These are phyloP conservation scores for Apiospora malaysiana DNA, from an alignment of 2,329 filamentous ascomycete genomes.

Conservation along the genomic window DNA sequence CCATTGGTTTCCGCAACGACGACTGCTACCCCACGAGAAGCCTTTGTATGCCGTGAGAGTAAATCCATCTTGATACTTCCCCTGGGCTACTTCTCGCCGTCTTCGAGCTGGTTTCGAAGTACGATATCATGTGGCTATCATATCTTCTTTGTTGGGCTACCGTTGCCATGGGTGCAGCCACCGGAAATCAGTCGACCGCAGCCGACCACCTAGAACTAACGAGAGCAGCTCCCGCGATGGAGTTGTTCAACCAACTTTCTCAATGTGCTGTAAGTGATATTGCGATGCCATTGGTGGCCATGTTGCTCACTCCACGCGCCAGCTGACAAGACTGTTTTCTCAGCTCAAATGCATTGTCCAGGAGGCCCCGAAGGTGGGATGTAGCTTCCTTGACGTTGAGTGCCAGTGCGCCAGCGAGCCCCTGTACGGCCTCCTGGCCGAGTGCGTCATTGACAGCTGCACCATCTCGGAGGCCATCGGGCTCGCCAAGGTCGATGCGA, in stretches of 20 bases:
- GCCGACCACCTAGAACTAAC: neutral
- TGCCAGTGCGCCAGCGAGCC: constrained; percentile 18
- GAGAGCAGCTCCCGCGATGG: neutral
- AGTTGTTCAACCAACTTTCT: constrained; percentile 1
- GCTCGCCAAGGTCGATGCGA: constrained; percentile 20
- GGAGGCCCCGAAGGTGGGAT: constrained; percentile 20
- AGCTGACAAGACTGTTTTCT: neutral
- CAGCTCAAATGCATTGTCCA: constrained; percentile 17
- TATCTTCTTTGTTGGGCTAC: neutral
- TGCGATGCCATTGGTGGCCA: neutral
- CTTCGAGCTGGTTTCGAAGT: constrained; percentile 1
- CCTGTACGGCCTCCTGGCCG: constrained; percentile 4
- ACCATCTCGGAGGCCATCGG: constrained; percentile 19
- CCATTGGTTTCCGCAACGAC: neutral
- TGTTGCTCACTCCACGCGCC: neutral
- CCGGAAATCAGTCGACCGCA: neutral
- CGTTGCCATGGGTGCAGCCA: neutral
- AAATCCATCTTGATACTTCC: neutral
- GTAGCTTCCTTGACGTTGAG: neutral
- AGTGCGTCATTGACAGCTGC: constrained; percentile 12
- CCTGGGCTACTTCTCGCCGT: neutral
- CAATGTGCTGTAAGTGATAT: constrained; percentile 5
- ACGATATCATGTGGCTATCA: neutral
- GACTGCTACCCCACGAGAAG: neutral
- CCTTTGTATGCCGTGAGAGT: neutral